Evolutionary conservation across 345 rosid genomes (phyloP).

Genomic region (Nephelium lappaceum): DNA sequence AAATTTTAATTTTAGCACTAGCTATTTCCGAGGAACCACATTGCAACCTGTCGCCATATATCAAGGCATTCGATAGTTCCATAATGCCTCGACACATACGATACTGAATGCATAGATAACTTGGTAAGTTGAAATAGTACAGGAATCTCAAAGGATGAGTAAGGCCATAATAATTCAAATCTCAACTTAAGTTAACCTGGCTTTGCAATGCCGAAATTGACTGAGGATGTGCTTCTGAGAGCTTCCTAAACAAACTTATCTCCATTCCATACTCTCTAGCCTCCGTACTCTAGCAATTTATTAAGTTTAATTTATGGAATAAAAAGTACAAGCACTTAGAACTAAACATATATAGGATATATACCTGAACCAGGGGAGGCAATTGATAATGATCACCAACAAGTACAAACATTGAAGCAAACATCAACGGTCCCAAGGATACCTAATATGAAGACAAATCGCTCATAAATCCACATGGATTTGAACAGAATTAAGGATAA

Average conservation of each 20-base stretch:
- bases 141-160: constrained; percentile 12
- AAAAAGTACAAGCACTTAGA: constrained; percentile 7
- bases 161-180: constrained; percentile 14
- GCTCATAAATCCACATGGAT: constrained; percentile 8
- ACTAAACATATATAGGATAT: constrained; percentile 18
- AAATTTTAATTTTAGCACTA: constrained; percentile 59
- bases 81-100: constrained; percentile 94
- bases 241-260: constrained; percentile 91
- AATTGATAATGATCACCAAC: constrained; percentile 99
- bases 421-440: constrained; percentile 87
- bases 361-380: constrained; percentile 94
- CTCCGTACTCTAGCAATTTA: constrained; percentile 67
- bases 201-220: constrained; percentile 93
- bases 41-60: constrained; percentile 82
- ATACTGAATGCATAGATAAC: constrained; percentile 56
- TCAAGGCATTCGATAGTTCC: constrained; percentile 91
- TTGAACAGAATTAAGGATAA: not conserved
- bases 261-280: constrained; percentile 96
- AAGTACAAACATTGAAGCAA: constrained; percentile 85
- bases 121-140: constrained; percentile 21
- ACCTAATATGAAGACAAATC: constrained; percentile 54
- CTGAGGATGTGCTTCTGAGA: constrained; percentile 98
- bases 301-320: constrained; percentile 10
- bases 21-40: constrained; percentile 93
- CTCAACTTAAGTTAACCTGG: constrained; percentile 61